Percentiles rank a stretch among this genome's conserved stretches.
These are phyloP conservation scores for Nemania abortiva DNA, from an alignment of 2,329 filamentous ascomycete species.

Conservation along the genomic window DNA sequence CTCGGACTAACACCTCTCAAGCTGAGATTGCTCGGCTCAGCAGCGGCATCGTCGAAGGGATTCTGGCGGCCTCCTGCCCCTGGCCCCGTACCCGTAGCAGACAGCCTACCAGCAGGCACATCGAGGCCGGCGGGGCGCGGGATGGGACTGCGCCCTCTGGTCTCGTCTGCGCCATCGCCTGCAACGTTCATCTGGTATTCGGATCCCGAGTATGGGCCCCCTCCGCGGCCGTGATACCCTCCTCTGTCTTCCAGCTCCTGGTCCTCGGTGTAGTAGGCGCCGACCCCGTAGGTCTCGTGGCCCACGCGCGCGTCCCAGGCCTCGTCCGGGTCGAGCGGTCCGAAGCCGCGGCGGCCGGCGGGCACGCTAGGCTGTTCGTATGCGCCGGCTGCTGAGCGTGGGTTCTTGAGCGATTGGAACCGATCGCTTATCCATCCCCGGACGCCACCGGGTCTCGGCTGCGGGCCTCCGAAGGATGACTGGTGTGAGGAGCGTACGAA, in stretches of 20 bases:
- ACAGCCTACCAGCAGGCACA: slow-evolving; percentile 49
- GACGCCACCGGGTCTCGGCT: slow-evolving; percentile 71
- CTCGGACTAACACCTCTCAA: slow-evolving; percentile 80
- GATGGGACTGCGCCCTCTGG: slow-evolving; percentile 59
- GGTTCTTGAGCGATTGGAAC: slow-evolving; percentile 72
- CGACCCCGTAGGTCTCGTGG: slow-evolving; percentile 64
- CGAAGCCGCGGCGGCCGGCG: slow-evolving; percentile 68
- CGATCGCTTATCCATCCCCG: slow-evolving; percentile 78
- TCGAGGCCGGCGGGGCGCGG: slow-evolving; percentile 52
- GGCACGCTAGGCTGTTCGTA: slow-evolving; percentile 73
- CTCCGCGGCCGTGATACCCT: slow-evolving; percentile 18
- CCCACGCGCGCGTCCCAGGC: slow-evolving; percentile 87
- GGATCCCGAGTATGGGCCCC: slow-evolving; percentile 45
- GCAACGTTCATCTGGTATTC: slow-evolving; percentile 64
- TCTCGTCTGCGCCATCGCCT: slow-evolving; percentile 46
- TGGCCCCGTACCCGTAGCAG: slow-evolving; percentile 56
- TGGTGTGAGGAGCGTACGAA: slow-evolving; percentile 66
- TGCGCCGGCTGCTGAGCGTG: slow-evolving; percentile 74
- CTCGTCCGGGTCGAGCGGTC: slow-evolving; percentile 82
- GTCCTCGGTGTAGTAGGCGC: slow-evolving; percentile 65
- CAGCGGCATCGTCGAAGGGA: slow-evolving; percentile 77
- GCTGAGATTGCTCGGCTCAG: slow-evolving; percentile 70
- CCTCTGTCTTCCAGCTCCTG: slow-evolving; percentile 72
- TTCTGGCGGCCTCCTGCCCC: slow-evolving; percentile 58
- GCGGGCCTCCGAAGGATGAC: slow-evolving; percentile 61